A percentile compares a stretch with the other conserved stretches of the same genome.
Evolutionary conservation across 2,329 filamentous ascomycete species (phyloP).

Genomic region (Esteya vermicola): DNA sequence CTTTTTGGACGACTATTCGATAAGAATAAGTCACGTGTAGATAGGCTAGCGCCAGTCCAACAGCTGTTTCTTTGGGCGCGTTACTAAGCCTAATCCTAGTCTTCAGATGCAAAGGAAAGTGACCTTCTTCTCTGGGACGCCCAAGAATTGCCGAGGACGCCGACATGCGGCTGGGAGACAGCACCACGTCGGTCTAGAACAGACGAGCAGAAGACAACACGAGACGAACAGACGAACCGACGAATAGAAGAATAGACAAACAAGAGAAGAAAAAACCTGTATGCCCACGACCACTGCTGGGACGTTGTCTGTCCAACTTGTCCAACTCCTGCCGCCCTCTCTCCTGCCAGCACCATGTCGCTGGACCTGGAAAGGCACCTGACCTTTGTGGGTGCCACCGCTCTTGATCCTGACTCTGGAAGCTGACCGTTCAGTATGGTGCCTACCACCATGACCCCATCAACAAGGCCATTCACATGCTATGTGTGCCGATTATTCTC

Average conservation of each 20-base stretch:
- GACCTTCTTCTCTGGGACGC: too few relatives aligned
- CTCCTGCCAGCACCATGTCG: slow-evolving; percentile 31
- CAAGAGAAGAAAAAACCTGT: too few relatives aligned
- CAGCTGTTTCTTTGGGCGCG: too few relatives aligned
- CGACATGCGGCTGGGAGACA: slow-evolving; percentile 3
- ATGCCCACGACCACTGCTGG: neutral
- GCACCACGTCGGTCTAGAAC: neutral
- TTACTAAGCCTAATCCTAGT: too few relatives aligned
- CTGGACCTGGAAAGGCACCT: slow-evolving; percentile 73
- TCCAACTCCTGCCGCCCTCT: neutral
- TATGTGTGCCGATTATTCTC: slow-evolving; percentile 64
- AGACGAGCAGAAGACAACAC: too few relatives aligned
- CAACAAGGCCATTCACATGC: slow-evolving; percentile 67
- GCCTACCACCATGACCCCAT: slow-evolving; percentile 67
- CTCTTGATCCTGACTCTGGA: neutral
- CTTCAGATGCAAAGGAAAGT: too few relatives aligned
- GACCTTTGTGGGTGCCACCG: slow-evolving; percentile 51
- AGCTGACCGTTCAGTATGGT: slow-evolving; percentile 50
- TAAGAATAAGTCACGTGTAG: too few relatives aligned
- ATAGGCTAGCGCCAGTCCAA: neutral
- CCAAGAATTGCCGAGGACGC: too few relatives aligned
- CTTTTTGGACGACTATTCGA: too few relatives aligned
- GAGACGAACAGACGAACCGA: too few relatives aligned
- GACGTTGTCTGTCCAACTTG: neutral
- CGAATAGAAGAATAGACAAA: too few relatives aligned